Evolutionary conservation across 1,284 basidiomycete genomes (phyloP), one percentile per base, ranked within the genome.

Genomic region (Kwoniella shivajii): DNA sequence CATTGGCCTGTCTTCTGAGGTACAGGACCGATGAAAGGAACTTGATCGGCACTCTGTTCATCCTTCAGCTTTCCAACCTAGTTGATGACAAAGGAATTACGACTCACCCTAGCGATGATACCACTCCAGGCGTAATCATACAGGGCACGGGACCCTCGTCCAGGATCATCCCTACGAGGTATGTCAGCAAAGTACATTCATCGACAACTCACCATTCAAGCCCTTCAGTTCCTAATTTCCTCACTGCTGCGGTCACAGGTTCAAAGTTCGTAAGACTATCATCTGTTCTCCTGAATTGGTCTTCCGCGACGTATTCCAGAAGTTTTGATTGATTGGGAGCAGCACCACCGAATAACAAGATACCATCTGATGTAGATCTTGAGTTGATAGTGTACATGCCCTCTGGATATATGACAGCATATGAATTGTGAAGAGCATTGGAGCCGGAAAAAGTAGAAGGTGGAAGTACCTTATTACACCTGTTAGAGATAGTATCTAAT

Each of bases 1-100:
- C 59, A 71, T 45, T 71, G 69, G 16, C 69, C 69, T 13, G 47
- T 16, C 39, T 64, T 65, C 6, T 53, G 59, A 4, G 69, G 69
- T 20, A 69, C 57, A 4, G 59, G 48, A 10, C 67, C 69, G 18
- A 72, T 50, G 39, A 67, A 67, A 3, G 69, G 66, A 10, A 69
- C 59, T 4, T 57, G 43, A 41, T 69, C 68, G 6, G 64, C 59
- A n/a, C 62, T 68, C 64, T 60, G 24, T 58, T 14, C 26, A 37
- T 16, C 14, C 24, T 45, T 52, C 30, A 52, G 49, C 31, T 9
- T n/a, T 5, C 7, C 22, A 7, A 4, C 27, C 16, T 7, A 31
- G 22, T 14, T 20, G 14, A 3, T 24, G 24, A 2, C 6, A 20
- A 26, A 10, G 16, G 11, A 3, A 11, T 11, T 1, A 13, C 4